Conservation (phyloP, 495 filamentous ascomycete genomes). For the Penicillium coprophilum region DNA sequence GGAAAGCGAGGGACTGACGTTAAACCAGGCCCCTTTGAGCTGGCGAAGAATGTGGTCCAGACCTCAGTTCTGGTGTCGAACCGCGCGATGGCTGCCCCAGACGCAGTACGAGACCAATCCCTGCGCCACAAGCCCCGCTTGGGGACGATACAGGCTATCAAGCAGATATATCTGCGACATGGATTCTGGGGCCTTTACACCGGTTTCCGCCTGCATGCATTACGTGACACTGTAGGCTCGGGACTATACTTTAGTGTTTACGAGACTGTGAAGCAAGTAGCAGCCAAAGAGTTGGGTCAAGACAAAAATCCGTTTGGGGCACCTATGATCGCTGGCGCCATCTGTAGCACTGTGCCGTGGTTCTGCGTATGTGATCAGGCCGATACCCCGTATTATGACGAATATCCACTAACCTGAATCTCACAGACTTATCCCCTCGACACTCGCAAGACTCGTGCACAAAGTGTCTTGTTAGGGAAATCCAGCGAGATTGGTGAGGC, state of each 20-base stretch:
- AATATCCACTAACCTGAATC: constrained; percentile 13
- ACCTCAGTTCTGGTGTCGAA: constrained; percentile 80
- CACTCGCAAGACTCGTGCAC: constrained; percentile 50
- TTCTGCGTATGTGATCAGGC: constrained; percentile 40
- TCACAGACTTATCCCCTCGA: constrained; percentile 50
- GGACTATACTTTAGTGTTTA: constrained; percentile 91
- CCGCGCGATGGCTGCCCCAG: constrained; percentile 57
- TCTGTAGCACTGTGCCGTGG: constrained; percentile 52
- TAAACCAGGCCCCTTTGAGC: constrained; percentile 77
- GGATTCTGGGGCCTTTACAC: constrained; percentile 81
- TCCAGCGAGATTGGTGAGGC: constrained; percentile 47
- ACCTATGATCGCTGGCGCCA: constrained; percentile 45
- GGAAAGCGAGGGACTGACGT: not conserved
- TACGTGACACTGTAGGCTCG: constrained; percentile 86
- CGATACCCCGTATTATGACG: not conserved
- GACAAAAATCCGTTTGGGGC: constrained; percentile 42
- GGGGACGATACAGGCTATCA: constrained; percentile 76
- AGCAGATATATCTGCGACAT: constrained; percentile 73
- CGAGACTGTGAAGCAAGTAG: constrained; percentile 82
- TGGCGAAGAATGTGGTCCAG: constrained; percentile 91
- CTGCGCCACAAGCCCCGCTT: constrained; percentile 71
- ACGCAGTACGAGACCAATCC: constrained; percentile 56
- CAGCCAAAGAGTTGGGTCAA: constrained; percentile 55
- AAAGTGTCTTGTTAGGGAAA: constrained; percentile 49
- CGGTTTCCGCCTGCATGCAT: constrained; percentile 76